These are phyloP conservation scores for Vitis hybrid DNA, from an alignment of 177 flowering plant species.

Conservation along the genomic window DNA sequence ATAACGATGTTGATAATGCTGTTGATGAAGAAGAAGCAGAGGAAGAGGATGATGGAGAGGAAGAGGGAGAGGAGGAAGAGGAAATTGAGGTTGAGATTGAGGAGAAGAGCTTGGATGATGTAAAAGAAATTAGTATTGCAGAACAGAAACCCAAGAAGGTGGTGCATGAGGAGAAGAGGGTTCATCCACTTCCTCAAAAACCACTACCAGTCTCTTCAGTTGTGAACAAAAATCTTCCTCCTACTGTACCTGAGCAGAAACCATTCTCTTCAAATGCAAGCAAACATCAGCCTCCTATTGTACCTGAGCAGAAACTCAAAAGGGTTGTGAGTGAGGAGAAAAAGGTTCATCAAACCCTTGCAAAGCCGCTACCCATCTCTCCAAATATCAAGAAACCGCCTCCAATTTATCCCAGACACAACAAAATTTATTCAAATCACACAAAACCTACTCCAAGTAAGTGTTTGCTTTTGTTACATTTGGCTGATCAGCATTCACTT, in stretches of 20 bases:
- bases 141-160: slow-evolving; percentile 27
- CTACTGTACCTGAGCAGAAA: slow-evolving; percentile 10
- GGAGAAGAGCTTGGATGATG: slow-evolving; percentile 30
- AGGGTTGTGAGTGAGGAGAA: slow-evolving; percentile 33
- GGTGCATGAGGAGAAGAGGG: slow-evolving; percentile 35
- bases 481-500: neutral
- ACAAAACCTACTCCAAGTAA: slow-evolving; percentile 36
- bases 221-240: slow-evolving; percentile 14
- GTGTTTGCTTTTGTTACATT: neutral
- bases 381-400: slow-evolving; percentile 6
- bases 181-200: slow-evolving; percentile 15
- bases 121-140: slow-evolving; percentile 36
- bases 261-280: slow-evolving; percentile 7
- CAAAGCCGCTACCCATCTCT: slow-evolving; percentile 13
- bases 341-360: slow-evolving; percentile 18
- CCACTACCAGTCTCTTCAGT: slow-evolving; percentile 9
- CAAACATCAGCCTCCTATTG: slow-evolving; percentile 6
- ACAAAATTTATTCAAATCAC: neutral
- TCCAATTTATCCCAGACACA: slow-evolving; percentile 8
- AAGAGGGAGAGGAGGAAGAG: slow-evolving; percentile 12
- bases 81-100: slow-evolving; percentile 31
- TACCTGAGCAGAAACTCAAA: slow-evolving; percentile 22
- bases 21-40: slow-evolving; percentile 12
- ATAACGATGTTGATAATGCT: slow-evolving; percentile 12
- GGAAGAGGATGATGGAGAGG: slow-evolving; percentile 25